Evolutionary conservation across 1,284 basidiomycete species (phyloP).

Genomic region (Ustilago crameri): DNA sequence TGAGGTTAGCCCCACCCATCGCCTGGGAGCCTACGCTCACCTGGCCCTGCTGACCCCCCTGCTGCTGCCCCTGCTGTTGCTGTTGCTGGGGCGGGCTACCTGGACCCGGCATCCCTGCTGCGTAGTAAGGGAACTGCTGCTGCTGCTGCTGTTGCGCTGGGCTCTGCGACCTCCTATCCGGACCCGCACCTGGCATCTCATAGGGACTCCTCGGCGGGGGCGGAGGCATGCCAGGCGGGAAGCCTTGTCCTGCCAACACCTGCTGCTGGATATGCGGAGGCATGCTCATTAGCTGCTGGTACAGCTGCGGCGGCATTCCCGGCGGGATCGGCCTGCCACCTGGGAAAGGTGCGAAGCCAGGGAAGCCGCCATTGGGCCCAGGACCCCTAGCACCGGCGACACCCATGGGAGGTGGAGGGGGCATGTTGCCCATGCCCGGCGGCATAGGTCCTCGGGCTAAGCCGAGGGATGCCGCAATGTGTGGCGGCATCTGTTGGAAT

Average conservation of each 20-base stretch:
- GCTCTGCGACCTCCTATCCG: constrained; percentile 12
- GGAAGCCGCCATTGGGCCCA: constrained; percentile 32
- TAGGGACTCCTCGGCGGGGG: constrained; percentile 30
- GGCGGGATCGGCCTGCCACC: constrained; percentile 40
- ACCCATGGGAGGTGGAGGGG: constrained; percentile 31
- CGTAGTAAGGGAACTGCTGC: constrained; percentile 34
- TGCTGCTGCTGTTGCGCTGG: constrained; percentile 17
- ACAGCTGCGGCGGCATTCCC: constrained; percentile 57
- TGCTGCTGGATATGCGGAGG: constrained; percentile 62
- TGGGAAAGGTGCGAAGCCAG: constrained; percentile 30
- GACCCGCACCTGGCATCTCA: constrained; percentile 27
- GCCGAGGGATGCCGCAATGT: constrained; percentile 47
- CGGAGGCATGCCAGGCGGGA: constrained; percentile 31
- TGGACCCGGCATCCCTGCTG: constrained; percentile 4
- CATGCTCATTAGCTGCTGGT: constrained; percentile 62
- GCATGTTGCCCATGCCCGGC: constrained; percentile 43
- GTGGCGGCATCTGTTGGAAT: constrained; percentile 53
- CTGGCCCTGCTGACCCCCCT: neutral
- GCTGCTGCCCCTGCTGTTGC: neutral
- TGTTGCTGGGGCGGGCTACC: constrained; percentile 8
- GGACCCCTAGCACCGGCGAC: constrained; percentile 26
- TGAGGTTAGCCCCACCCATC: constrained; percentile 48
- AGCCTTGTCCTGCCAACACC: constrained; percentile 39
- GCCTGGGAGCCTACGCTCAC: constrained; percentile 34
- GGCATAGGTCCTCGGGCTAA: constrained; percentile 43